Conservation (phyloP, 768 basidiomycete genomes). For the Mycena amicta region DNA sequence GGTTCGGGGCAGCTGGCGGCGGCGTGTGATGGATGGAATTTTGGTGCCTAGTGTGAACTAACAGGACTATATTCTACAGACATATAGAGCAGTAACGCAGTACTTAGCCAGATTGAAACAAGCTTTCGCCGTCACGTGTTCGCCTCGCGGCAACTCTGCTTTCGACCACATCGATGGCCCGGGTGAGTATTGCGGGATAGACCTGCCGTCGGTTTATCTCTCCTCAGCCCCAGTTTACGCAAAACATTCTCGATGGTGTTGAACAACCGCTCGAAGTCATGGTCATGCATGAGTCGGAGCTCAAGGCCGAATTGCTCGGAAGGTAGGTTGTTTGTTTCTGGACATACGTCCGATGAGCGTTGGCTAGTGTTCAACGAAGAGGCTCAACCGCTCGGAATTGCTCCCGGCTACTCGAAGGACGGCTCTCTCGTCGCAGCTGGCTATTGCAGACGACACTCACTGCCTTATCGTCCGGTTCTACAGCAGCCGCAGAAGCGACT, state of each 20-base stretch:
- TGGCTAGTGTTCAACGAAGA: neutral
- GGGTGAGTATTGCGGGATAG: no score
- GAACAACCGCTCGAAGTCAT: conserved; percentile 28
- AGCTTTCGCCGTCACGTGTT: no score
- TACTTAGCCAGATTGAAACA: no score
- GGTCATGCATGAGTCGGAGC: conserved; percentile 29
- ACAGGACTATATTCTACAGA: no score
- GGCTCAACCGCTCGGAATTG: conserved; percentile 47
- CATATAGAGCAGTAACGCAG: no score
- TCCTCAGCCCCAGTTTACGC: conserved; percentile 19
- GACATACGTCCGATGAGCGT: no score
- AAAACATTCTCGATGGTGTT: conserved; percentile 36
- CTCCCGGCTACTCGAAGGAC: conserved; percentile 48
- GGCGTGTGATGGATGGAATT: no score
- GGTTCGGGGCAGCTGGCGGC: conserved; percentile 36
- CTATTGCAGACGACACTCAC: conserved; percentile 42
- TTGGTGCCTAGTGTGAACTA: no score
- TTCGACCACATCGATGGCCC: no score
- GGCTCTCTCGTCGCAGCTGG: conserved; percentile 49
- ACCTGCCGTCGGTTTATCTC: no score
- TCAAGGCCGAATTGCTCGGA: conserved; percentile 28
- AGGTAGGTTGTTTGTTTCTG: no score
- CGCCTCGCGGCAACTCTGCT: no score
- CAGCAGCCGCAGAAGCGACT: conserved; percentile 20
- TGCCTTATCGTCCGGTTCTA: conserved; percentile 28